Evolutionary conservation across 257 asterid genomes (phyloP).

Genomic region (Catharanthus roseus): DNA sequence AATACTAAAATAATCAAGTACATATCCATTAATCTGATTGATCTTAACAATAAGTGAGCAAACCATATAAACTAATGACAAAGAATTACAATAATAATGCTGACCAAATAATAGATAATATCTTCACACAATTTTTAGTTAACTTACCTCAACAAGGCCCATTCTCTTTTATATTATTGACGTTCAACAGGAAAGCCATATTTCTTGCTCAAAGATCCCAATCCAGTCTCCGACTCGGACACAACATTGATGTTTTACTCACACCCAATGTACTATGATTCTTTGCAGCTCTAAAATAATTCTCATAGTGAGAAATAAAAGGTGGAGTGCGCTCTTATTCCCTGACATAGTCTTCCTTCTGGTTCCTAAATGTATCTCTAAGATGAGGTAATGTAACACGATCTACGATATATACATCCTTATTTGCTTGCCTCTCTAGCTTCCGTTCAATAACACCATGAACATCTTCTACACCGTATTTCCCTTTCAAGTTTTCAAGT

Average conservation of each 20-base stretch:
- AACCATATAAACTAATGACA: neutral
- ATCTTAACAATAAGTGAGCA: neutral
- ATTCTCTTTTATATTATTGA: conserved; percentile 51
- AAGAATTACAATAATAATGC: neutral
- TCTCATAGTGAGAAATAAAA: conserved; percentile 33
- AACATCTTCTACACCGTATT: conserved; percentile 30
- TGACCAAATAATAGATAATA: neutral
- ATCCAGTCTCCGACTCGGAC: conserved; percentile 37
- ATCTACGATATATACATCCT: conserved; percentile 24
- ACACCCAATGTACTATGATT: conserved; percentile 30
- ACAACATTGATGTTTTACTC: conserved; percentile 27
- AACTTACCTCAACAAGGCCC: conserved; percentile 72
- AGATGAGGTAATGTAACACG: conserved; percentile 28
- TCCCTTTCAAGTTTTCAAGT: conserved; percentile 28
- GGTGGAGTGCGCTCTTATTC: conserved; percentile 28
- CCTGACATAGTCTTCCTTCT: conserved; percentile 26
- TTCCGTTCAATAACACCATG: conserved; percentile 27
- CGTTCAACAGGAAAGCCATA: conserved; percentile 15
- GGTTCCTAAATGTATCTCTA: conserved; percentile 28
- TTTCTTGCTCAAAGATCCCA: conserved; percentile 25
- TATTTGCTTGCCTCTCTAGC: conserved; percentile 26
- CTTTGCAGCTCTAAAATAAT: too few species aligned
- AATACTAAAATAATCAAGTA: too few species aligned
- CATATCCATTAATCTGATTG: too few species aligned
- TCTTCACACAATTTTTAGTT: neutral